Conservation (phyloP, 2,329 filamentous ascomycete species). For the Hawksworthiomyces lignivorus region DNA sequence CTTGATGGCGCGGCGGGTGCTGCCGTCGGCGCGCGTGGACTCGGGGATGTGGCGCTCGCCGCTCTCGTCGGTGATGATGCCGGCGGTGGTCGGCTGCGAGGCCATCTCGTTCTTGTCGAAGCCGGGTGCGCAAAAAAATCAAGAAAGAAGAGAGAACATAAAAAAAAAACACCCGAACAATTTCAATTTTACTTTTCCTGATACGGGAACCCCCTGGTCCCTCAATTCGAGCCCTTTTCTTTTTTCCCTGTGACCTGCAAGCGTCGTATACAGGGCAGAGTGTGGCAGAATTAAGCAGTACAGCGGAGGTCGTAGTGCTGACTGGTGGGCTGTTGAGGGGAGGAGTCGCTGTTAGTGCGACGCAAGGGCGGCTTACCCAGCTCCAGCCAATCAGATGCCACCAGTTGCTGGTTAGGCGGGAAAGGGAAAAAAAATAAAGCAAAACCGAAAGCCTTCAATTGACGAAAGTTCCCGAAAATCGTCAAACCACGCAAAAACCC, state of each 20-base stretch:
- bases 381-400: slow-evolving; percentile 27
- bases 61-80: slow-evolving; percentile 71
- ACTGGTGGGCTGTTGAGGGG: no score
- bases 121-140: not conserved
- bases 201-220: no score
- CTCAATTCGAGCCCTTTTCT: no score
- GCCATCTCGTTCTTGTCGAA: no score
- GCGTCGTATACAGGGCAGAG: no score
- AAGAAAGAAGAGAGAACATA: no score
- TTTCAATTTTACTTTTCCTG: not conserved
- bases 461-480: slow-evolving; percentile 19
- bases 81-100: slow-evolving; percentile 40
- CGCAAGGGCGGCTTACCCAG: slow-evolving; percentile 11
- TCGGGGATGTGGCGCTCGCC: slow-evolving; percentile 86
- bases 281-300: no score
- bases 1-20: slow-evolving; percentile 87
- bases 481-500: slow-evolving; percentile 17
- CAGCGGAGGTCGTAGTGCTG: no score
- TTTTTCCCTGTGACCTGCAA: no score
- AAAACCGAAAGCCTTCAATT: slow-evolving; percentile 13
- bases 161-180: not conserved
- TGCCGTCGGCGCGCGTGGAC: slow-evolving; percentile 79
- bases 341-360: no score
- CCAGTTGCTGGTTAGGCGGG: slow-evolving; percentile 17
- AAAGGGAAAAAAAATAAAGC: slow-evolving; percentile 2